Evolutionary conservation across 2,329 filamentous ascomycete species (phyloP).

Genomic region (Trichoderma arundinaceum): DNA sequence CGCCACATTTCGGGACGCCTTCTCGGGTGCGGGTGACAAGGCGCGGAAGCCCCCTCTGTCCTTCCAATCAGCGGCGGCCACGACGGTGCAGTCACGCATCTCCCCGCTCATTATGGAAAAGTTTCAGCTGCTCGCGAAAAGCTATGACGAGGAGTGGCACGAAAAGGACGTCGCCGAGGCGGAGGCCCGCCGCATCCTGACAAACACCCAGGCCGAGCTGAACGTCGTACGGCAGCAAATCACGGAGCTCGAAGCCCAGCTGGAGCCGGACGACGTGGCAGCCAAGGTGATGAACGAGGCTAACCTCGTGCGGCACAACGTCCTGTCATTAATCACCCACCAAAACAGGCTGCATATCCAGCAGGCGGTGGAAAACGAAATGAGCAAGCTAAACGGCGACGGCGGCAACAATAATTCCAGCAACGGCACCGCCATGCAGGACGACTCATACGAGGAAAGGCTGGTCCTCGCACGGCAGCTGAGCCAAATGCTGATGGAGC

Average conservation of each 20-base stretch:
- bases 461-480: conserved; percentile 64
- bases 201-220: conserved; percentile 71
- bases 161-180: conserved; percentile 74
- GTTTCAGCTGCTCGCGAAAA: conserved; percentile 70
- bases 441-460: conserved; percentile 60
- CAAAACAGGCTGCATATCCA: conserved; percentile 61
- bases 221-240: conserved; percentile 64
- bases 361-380: conserved; percentile 57
- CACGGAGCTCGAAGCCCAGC: conserved; percentile 59
- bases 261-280: conserved; percentile 62
- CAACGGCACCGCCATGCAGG: conserved; percentile 37
- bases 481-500: conserved; percentile 61
- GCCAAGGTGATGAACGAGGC: conserved; percentile 58
- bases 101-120: conserved; percentile 73
- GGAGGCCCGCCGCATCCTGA: conserved; percentile 69
- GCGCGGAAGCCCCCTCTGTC: conserved; percentile 49
- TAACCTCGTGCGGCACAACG: conserved; percentile 55
- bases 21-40: conserved; percentile 51
- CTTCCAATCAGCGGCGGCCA: conserved; percentile 69
- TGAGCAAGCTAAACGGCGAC: conserved; percentile 59
- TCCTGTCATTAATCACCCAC: conserved; percentile 56
- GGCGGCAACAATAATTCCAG: conserved; percentile 29
- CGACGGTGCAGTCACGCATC: conserved; percentile 71
- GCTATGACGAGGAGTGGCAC: conserved; percentile 75
- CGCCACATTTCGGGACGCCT: conserved; percentile 59